Conservation (phyloP, 1,139 yeast species). For the Blastobotrys ciferrii region DNA sequence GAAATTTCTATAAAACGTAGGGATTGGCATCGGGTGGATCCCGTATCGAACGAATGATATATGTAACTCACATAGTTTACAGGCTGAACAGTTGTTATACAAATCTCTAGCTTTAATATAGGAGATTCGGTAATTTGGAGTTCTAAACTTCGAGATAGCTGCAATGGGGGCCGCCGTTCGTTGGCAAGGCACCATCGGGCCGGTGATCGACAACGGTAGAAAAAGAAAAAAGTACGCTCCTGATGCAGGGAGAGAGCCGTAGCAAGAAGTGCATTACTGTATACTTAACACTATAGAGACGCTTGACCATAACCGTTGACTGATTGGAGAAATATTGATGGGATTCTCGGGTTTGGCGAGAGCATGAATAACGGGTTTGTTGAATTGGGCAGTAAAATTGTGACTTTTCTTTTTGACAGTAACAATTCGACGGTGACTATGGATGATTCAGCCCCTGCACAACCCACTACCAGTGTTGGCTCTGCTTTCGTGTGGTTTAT, state of each 20-base stretch:
- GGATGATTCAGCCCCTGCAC: not conserved
- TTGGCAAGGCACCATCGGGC: not conserved
- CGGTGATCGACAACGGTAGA: not conserved
- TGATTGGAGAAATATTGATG: not conserved
- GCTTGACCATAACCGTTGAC: not conserved
- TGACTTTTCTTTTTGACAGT: not conserved
- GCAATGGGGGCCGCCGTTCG: not conserved
- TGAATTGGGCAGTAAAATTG: not conserved
- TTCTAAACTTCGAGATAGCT: too few relatives aligned
- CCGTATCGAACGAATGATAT: too few relatives aligned
- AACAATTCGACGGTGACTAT: not conserved
- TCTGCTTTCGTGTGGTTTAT: constrained; percentile 17
- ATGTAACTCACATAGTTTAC: too few relatives aligned
- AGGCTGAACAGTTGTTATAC: too few relatives aligned
- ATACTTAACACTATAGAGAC: too few relatives aligned
- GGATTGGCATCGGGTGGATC: too few relatives aligned
- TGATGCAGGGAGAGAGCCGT: not conserved
- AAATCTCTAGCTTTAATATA: too few relatives aligned
- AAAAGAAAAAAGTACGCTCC: not conserved
- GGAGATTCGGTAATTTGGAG: too few relatives aligned
- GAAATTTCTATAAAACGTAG: too few relatives aligned
- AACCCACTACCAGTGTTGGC: not conserved
- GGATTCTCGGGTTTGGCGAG: not conserved
- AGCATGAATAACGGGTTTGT: not conserved
- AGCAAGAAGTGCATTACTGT: too few relatives aligned